Evolutionary conservation across 441 rosid species (phyloP), one percentile per base, ranked within the genome.

Genomic region (Raphanus hybrid): DNA sequence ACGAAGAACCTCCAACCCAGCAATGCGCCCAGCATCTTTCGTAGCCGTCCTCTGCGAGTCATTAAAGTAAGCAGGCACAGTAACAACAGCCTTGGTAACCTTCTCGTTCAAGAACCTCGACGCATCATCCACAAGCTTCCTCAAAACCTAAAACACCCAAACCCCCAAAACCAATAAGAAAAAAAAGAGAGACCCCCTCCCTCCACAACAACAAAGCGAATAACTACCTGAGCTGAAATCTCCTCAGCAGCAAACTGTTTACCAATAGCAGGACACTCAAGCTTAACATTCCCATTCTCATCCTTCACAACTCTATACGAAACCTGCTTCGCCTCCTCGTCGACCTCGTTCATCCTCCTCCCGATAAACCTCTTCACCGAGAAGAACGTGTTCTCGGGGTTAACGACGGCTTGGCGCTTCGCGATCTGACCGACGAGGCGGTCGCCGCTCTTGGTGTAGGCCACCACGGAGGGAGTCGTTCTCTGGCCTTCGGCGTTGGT

Each of bases 71-170:
- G 98, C 99, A 69, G 98, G 98, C 8, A 96, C 99, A 4, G 99
- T 93, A 5, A 96, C 90, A 16, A 96, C 99, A 58, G 97, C 97
- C 80, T 93, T 95, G 2, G 97, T 89, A 68, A 95, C 99, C 78
- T 90, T 87, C 58, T 95, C 98, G 8, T 91, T 95, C 82, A 95
- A 87, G 72, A 93, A 95, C 67, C 91, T 93, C 1, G 98, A 95
- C 1, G 99, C 99, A 90, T 95, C 99, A 81, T 95, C 99, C 54
- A 90, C 98, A 63, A 95, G 98, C 80, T 95, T 95, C 77, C 99
- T 91, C 86, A 95, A 84, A 64, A 95, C 83, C 83, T 80, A 37
- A 37, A 80, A 69, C 43, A 39, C 43, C 11, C 39, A 37, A 80
- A 69, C 43, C 8, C 43, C 11, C 39, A 29, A 59, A 26, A 6